Conservation (phyloP, 2,329 filamentous ascomycete species). For the Periconia sp. region DNA sequence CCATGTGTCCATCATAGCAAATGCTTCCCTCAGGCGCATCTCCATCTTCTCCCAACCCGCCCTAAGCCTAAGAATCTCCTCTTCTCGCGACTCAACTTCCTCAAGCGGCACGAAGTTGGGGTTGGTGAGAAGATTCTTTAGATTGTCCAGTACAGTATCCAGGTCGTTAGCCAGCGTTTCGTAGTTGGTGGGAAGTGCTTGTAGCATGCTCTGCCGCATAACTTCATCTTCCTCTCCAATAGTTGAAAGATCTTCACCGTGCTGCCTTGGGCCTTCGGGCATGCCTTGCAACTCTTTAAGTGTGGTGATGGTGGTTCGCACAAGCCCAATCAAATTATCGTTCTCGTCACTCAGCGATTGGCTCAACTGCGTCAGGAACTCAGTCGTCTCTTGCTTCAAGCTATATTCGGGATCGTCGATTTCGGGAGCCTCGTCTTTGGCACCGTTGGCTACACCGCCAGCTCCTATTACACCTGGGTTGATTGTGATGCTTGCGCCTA, state of each 20-base stretch:
- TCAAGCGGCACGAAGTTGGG: conserved; percentile 95
- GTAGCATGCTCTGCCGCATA: conserved; percentile 36
- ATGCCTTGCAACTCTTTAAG: conserved; percentile 67
- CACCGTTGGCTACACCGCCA: conserved; percentile 34
- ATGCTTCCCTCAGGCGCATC: conserved; percentile 82
- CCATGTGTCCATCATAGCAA: conserved; percentile 91
- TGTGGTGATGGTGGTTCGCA: conserved; percentile 70
- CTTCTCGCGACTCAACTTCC: conserved; percentile 88
- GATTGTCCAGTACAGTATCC: conserved; percentile 75
- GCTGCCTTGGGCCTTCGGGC: conserved; percentile 34
- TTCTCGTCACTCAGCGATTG: conserved; percentile 89
- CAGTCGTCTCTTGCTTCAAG: conserved; percentile 83
- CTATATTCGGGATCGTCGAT: conserved; percentile 64
- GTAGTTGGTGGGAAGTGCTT: conserved; percentile 60
- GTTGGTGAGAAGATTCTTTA: conserved; percentile 84
- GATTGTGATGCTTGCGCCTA: conserved; percentile 53
- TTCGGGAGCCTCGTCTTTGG: conserved; percentile 57
- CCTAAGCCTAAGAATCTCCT: conserved; percentile 81
- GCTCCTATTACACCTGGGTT: conserved; percentile 37
- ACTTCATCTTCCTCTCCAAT: conserved; percentile 36
- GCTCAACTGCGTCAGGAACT: conserved; percentile 83
- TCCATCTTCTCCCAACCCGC: conserved; percentile 95
- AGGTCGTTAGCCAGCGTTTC: conserved; percentile 73
- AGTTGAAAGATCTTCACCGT: conserved; percentile 28
- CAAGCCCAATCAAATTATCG: conserved; percentile 72